These are phyloP conservation scores for Alternaria solani DNA, from an alignment of 2,329 filamentous ascomycete genomes.

Conservation along the genomic window DNA sequence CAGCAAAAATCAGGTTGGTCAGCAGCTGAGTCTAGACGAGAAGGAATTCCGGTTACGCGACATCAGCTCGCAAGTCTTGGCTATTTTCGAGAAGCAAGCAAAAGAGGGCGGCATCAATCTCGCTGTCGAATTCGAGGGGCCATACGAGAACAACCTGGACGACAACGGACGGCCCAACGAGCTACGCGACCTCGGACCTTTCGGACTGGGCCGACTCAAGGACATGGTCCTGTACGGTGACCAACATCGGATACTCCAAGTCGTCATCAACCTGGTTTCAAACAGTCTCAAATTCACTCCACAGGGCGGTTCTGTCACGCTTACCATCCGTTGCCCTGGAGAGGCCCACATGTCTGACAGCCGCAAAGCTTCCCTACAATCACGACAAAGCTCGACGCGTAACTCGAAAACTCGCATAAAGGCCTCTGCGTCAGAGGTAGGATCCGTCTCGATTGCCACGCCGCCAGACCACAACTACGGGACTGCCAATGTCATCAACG, in stretches of 20 bases:
- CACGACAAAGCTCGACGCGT: constrained; percentile 50
- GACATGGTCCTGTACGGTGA: constrained; percentile 95
- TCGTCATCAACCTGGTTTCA: constrained; percentile 92
- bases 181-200: constrained; percentile 68
- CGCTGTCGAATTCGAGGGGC: constrained; percentile 72
- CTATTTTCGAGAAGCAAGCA: constrained; percentile 91
- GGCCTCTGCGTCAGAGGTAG: constrained; percentile 44
- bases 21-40: constrained; percentile 81
- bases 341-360: constrained; percentile 59
- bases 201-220: constrained; percentile 73
- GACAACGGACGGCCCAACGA: constrained; percentile 47
- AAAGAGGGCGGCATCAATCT: constrained; percentile 80
- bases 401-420: constrained; percentile 44
- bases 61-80: constrained; percentile 79
- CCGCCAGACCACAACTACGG: constrained; percentile 38
- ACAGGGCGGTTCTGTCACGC: constrained; percentile 74
- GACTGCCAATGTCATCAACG: constrained; percentile 57
- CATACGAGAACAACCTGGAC: constrained; percentile 51
- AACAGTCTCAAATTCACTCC: constrained; percentile 94
- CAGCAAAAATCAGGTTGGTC: constrained; percentile 92
- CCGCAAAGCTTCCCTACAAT: constrained; percentile 57
- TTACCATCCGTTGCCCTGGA: constrained; percentile 77
- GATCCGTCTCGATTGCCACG: constrained; percentile 36
- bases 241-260: constrained; percentile 86
- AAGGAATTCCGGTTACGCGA: constrained; percentile 87